Conservation (phyloP, 179 eudicot species). For the Camellia oleifera region DNA sequence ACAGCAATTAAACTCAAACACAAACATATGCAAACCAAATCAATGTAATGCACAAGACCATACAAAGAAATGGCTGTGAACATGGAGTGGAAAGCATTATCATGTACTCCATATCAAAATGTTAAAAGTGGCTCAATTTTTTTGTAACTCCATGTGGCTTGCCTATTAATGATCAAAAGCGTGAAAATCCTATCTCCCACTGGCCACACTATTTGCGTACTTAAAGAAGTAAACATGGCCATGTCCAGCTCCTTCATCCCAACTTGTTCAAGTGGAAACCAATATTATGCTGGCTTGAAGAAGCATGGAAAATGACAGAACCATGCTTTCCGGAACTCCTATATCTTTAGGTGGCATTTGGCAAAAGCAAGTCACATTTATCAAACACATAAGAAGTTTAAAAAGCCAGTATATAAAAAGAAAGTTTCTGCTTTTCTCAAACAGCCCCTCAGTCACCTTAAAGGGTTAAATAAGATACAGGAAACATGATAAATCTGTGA, state of each 20-base stretch:
- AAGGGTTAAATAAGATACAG: neutral
- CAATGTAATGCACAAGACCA: neutral
- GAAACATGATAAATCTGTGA: neutral
- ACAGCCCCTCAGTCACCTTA: neutral
- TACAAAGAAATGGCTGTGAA: neutral
- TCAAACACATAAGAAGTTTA: neutral
- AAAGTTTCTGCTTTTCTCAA: neutral
- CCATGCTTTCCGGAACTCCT: neutral
- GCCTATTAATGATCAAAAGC: neutral
- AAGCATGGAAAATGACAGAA: neutral
- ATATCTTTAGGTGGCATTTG: neutral
- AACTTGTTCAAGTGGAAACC: neutral
- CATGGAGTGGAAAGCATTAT: neutral
- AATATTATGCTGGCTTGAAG: neutral
- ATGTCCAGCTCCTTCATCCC: neutral
- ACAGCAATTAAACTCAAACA: constrained; percentile 10
- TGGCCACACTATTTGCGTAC: neutral
- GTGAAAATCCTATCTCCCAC: neutral
- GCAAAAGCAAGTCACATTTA: neutral
- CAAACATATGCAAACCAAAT: constrained; percentile 9
- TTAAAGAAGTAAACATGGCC: neutral
- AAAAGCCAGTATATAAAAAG: neutral
- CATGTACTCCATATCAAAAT: neutral
- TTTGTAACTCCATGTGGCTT: neutral
- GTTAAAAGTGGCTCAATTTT: neutral